phyloP scores from a whole-genome alignment of 257 asterid species.

The Pogostemon cablin region DNA sequence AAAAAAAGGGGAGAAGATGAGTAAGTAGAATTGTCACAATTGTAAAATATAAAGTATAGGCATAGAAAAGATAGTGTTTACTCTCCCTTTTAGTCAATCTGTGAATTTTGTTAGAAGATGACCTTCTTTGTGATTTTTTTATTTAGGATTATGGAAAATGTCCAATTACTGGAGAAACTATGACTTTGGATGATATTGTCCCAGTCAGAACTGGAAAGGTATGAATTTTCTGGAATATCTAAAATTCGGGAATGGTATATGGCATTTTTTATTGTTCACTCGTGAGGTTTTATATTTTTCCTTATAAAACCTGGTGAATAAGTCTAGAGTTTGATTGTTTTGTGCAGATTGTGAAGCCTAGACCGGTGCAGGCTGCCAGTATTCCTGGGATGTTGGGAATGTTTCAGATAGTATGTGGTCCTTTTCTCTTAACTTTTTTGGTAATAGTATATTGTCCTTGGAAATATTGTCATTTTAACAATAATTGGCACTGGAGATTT shows the following conservation, averaged over 20 bases:
- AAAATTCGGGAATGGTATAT: not conserved
- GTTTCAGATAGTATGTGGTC: constrained; percentile 81
- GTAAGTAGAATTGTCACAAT: constrained; percentile 15
- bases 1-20: too few species aligned
- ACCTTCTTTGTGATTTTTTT: not conserved
- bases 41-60: constrained; percentile 5
- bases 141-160: constrained; percentile 93
- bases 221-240: not conserved
- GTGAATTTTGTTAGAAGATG: constrained; percentile 12
- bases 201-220: constrained; percentile 93
- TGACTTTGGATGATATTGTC: constrained; percentile 78
- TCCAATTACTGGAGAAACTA: constrained; percentile 91
- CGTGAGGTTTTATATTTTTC: not conserved
- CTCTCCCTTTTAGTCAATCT: not conserved
- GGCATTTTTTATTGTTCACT: constrained; percentile 8
- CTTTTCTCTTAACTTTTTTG: constrained; percentile 28
- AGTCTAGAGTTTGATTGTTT: constrained; percentile 23
- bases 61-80: not conserved
- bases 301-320: constrained; percentile 21
- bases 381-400: constrained; percentile 99
- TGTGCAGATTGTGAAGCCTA: constrained; percentile 91
- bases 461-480: constrained; percentile 1
- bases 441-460: not conserved
- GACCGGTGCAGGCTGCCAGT: constrained; percentile 97
- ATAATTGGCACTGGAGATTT: constrained; percentile 18